phyloP scores from a whole-genome alignment of 257 asterid species.

The Solanum appendiculatum region DNA sequence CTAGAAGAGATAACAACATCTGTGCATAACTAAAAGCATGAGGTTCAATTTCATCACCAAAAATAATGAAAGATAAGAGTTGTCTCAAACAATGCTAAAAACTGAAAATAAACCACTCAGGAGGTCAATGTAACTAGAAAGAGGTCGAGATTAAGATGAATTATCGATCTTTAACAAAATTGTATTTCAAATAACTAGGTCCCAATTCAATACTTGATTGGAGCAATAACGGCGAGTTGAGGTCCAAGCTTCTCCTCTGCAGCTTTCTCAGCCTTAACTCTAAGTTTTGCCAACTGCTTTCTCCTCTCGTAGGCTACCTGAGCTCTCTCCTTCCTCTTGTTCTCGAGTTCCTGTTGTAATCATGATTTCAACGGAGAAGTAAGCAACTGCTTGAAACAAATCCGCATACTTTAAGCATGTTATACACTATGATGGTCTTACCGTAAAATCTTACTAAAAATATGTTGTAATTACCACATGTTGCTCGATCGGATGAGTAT shows the following conservation, averaged over 20 bases:
- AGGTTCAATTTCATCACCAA: background rate
- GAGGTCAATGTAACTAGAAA: background rate
- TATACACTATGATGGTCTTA: background rate
- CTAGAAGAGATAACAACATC: background rate
- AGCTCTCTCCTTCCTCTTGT: constrained; percentile 86
- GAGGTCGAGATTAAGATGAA: background rate
- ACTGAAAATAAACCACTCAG: background rate
- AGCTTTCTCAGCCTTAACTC: constrained; percentile 65
- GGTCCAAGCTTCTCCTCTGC: constrained; percentile 81
- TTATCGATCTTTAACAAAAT: constrained; percentile 18
- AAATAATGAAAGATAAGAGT: background rate
- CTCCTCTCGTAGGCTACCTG: constrained; percentile 68
- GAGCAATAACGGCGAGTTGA: constrained; percentile 58
- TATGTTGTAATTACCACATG: background rate
- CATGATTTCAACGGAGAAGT: background rate
- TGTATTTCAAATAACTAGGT: constrained; percentile 3
- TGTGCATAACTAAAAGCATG: background rate
- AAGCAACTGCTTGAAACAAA: background rate
- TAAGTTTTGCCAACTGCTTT: constrained; percentile 65
- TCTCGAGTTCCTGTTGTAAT: constrained; percentile 56
- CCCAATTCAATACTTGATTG: constrained; percentile 48
- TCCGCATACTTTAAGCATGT: background rate
- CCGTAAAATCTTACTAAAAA: background rate
- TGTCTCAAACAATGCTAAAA: background rate
- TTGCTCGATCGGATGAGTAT: background rate